phyloP scores from a whole-genome alignment of 2,329 filamentous ascomycete species.

The Aspergillus felis region DNA sequence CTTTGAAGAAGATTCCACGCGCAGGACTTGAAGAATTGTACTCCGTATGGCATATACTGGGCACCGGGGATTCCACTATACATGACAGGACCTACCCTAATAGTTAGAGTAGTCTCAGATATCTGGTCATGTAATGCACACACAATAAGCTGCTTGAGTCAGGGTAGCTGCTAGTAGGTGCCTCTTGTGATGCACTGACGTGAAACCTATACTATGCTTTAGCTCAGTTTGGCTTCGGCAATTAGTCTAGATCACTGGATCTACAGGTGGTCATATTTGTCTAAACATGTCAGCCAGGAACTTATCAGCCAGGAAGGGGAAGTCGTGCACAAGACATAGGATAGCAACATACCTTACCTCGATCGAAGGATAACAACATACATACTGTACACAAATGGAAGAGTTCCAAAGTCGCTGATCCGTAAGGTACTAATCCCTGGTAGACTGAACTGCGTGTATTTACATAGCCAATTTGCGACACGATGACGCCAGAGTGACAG shows the following conservation, averaged over 20 bases:
- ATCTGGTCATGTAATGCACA: no score
- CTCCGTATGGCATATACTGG: no score
- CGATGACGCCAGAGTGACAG: conserved; percentile 24
- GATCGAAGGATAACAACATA: neutral
- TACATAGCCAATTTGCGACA: conserved; percentile 8
- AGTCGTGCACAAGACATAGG: neutral
- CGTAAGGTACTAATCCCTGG: neutral
- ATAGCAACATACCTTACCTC: neutral
- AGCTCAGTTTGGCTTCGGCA: neutral
- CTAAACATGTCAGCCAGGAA: neutral
- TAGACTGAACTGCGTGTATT: neutral
- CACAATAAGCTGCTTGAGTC: no score
- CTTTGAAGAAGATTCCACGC: no score
- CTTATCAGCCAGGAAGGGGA: neutral
- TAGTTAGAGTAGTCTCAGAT: no score
- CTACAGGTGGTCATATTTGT: neutral
- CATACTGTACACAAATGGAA: neutral
- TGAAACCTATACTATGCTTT: neutral
- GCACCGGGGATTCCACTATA: no score
- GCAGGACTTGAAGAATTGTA: no score
- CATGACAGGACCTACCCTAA: no score
- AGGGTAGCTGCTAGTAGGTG: neutral
- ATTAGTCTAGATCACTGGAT: neutral
- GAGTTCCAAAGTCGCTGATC: neutral
- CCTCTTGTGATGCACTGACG: neutral